These are phyloP conservation scores for Pichia rugopelliculosa DNA, from an alignment of 805 yeast species.

Conservation along the genomic window DNA sequence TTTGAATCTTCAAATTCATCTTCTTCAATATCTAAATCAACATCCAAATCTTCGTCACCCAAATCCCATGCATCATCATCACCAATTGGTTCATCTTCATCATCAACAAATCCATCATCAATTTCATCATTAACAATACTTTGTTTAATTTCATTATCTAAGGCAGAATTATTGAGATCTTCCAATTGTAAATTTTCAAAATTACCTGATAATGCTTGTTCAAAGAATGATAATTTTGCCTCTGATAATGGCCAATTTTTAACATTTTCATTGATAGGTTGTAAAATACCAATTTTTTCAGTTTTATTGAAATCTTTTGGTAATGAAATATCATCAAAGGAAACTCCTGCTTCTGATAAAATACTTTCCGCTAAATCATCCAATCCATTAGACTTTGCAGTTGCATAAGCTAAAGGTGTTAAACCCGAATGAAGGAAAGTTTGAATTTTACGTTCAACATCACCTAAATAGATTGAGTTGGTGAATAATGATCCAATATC, in stretches of 20 bases:
- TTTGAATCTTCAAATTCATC: constrained; percentile 20
- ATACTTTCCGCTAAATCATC: constrained; percentile 67
- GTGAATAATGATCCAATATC: constrained; percentile 75
- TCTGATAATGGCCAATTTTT: constrained; percentile 79
- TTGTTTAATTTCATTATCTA: constrained; percentile 7
- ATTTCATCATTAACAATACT: constrained; percentile 18
- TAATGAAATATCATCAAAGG: constrained; percentile 48
- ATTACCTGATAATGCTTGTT: constrained; percentile 73
- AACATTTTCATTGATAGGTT: constrained; percentile 37
- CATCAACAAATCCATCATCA: constrained; percentile 25
- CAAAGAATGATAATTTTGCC: constrained; percentile 72
- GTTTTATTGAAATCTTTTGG: constrained; percentile 27
- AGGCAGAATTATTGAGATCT: constrained; percentile 4
- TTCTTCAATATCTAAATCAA: constrained; percentile 37
- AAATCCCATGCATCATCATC: constrained; percentile 76
- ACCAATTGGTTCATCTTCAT: constrained; percentile 33
- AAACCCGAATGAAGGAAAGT: constrained; percentile 73
- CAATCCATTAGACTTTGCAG: constrained; percentile 82
- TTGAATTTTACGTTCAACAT: constrained; percentile 65
- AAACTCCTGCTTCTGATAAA: constrained; percentile 60
- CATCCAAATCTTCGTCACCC: constrained; percentile 73
- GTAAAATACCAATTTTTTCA: constrained; percentile 34
- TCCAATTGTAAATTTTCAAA: constrained; percentile 52
- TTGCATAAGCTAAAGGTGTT: constrained; percentile 83
- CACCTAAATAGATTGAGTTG: constrained; percentile 71